Conservation (phyloP, 441 rosid genomes). For the Gossypium lobatum region DNA sequence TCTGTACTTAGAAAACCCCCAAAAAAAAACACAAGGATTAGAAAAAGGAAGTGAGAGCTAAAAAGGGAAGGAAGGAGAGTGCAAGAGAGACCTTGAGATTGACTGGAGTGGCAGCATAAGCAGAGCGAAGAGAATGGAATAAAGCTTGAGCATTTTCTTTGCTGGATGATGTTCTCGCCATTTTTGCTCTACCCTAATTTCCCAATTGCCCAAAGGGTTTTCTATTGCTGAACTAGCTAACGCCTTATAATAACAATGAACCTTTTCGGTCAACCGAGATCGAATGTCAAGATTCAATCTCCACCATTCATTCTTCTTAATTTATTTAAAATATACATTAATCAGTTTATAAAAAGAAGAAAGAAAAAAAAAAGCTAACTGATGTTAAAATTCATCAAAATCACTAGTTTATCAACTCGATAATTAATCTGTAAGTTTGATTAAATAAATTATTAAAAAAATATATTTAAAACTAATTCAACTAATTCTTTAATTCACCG, state of each 20-base stretch:
- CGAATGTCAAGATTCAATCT: neutral
- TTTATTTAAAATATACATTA: neutral
- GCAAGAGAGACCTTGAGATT: slow-evolving; percentile 58
- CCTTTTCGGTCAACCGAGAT: neutral
- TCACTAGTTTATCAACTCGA: no score
- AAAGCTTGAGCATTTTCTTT: slow-evolving; percentile 74
- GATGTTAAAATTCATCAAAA: no score
- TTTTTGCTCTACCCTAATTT: slow-evolving; percentile 2
- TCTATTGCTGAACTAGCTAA: neutral
- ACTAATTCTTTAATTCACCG: no score
- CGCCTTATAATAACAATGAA: neutral
- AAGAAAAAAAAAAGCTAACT: no score
- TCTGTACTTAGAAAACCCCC: slow-evolving; percentile 29
- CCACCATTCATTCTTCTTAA: neutral
- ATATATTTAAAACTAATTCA: no score
- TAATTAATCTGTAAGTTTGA: no score
- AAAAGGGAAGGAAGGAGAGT: neutral
- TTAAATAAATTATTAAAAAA: no score
- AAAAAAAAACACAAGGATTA: neutral
- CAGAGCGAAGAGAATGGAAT: slow-evolving; percentile 73
- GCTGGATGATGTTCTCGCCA: slow-evolving; percentile 31
- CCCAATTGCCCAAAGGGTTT: neutral
- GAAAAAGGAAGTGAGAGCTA: neutral
- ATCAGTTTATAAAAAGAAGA: neutral
- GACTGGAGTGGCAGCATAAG: slow-evolving; percentile 76